Percentiles rank a stretch among this genome's conserved stretches.
These are phyloP conservation scores for Colletotrichum falcatum DNA, from an alignment of 2,329 filamentous ascomycete genomes.

Conservation along the genomic window DNA sequence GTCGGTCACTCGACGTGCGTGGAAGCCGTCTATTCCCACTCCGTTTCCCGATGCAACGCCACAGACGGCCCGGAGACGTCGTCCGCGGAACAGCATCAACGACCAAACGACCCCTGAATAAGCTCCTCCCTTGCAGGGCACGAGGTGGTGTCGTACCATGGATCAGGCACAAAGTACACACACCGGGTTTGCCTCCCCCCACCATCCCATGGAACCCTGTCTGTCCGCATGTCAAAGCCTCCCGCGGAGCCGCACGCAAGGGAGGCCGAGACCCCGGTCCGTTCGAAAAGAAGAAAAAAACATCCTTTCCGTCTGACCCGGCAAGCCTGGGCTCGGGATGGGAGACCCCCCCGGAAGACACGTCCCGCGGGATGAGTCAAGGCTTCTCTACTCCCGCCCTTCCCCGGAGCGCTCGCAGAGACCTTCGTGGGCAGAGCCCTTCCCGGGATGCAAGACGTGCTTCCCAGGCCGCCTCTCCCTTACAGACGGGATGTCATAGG, in stretches of 20 bases:
- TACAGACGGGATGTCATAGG: neutral
- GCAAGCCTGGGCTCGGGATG: neutral
- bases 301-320: neutral
- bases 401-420: neutral
- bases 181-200: neutral
- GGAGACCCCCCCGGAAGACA: neutral
- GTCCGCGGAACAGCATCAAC: no score
- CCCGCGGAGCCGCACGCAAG: neutral
- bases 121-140: conserved; percentile 10
- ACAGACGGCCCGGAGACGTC: neutral
- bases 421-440: no score
- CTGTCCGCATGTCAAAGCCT: no score
- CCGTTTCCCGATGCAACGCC: neutral
- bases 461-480: neutral
- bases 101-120: neutral
- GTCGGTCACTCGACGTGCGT: neutral
- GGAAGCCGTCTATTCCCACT: neutral
- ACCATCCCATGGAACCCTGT: neutral
- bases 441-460: neutral
- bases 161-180: neutral
- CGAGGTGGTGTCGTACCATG: neutral
- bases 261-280: neutral
- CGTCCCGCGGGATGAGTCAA: neutral
- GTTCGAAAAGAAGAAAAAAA: neutral
- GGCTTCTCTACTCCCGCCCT: neutral